phyloP scores from a whole-genome alignment of 2,329 filamentous ascomycete species.

The Botrytis cinerea region DNA sequence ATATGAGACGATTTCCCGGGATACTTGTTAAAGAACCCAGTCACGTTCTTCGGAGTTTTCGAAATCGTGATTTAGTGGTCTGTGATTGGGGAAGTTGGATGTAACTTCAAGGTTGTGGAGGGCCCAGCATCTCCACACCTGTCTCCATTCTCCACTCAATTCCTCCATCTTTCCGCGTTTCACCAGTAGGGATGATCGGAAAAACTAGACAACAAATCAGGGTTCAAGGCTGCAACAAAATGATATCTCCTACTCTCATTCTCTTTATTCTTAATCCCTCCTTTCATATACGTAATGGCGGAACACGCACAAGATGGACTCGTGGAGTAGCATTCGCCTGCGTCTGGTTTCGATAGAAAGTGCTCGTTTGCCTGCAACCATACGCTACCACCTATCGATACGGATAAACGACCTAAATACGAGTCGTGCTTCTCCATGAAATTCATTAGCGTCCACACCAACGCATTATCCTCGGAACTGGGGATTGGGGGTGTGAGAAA shows the following conservation, averaged over 20 bases:
- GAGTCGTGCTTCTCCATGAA: constrained; percentile 1
- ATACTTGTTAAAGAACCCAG: background rate
- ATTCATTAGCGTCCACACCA: background rate
- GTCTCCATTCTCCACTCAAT: constrained; percentile 14
- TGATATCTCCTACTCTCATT: background rate
- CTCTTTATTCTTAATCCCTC: background rate
- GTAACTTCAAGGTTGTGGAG: constrained; percentile 16
- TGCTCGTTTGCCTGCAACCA: background rate
- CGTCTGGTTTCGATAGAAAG: background rate
- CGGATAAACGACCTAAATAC: background rate
- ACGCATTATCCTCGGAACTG: constrained; percentile 13
- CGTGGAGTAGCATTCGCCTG: background rate
- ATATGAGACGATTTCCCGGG: constrained; percentile 4
- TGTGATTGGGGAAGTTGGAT: constrained; percentile 17
- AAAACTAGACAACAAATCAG: background rate
- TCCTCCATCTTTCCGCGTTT: constrained; percentile 13
- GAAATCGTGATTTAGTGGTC: constrained; percentile 6
- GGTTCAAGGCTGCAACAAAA: constrained; percentile 3
- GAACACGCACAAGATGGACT: background rate
- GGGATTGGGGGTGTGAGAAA: background rate
- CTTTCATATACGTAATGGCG: background rate
- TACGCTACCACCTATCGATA: background rate
- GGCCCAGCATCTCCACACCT: constrained; percentile 6
- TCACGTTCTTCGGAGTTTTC: constrained; percentile 12
- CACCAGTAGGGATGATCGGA: background rate